Evolutionary conservation across 2,329 filamentous ascomycete genomes (phyloP).

Genomic region (Diaporthe helianthi): DNA sequence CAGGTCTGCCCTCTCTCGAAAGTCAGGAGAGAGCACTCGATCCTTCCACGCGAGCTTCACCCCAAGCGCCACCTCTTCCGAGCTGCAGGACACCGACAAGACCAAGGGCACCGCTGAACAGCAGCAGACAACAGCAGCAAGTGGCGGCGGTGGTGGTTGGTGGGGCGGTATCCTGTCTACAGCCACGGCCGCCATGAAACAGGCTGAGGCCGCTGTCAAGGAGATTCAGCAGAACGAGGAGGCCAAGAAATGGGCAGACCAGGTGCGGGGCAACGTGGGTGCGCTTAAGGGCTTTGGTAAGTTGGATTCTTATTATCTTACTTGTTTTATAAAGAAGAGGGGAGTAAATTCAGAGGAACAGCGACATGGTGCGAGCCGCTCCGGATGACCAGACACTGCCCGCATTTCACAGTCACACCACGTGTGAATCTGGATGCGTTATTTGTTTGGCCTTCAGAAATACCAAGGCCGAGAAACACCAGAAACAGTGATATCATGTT

Average conservation of each 20-base stretch:
- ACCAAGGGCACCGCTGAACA: constrained; percentile 54
- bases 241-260: constrained; percentile 93
- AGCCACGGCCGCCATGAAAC: constrained; percentile 85
- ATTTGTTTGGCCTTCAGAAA: background rate
- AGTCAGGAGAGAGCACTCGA: constrained; percentile 78
- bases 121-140: constrained; percentile 39
- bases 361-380: background rate
- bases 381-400: background rate
- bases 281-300: constrained; percentile 78
- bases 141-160: constrained; percentile 39
- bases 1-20: constrained; percentile 56
- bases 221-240: constrained; percentile 97
- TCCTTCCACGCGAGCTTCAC: constrained; percentile 77
- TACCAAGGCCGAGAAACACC: background rate
- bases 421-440: background rate
- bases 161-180: constrained; percentile 83
- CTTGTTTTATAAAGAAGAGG: background rate
- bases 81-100: constrained; percentile 64
- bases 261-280: constrained; percentile 88
- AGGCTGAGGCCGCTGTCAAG: constrained; percentile 90
- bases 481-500: background rate
- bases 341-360: background rate
- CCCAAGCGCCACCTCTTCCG: constrained; percentile 69
- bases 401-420: background rate
- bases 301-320: constrained; percentile 36